These are phyloP conservation scores for Monosporascus cannonballus DNA, from an alignment of 2,329 filamentous ascomycete species.

Conservation along the genomic window DNA sequence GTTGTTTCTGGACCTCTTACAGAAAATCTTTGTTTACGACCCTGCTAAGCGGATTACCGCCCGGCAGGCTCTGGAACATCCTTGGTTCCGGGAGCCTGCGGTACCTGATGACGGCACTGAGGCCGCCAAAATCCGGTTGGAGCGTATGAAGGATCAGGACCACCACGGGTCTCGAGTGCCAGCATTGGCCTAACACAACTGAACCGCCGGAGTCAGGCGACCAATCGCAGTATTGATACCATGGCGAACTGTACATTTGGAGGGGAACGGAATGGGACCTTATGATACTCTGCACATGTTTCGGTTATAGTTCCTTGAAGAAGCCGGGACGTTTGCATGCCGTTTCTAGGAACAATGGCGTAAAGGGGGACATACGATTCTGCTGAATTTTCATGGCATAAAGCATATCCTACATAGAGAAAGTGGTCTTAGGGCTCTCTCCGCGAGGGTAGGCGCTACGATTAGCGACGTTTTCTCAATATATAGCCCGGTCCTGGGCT, in stretches of 20 bases:
- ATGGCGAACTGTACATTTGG: constrained; percentile 19
- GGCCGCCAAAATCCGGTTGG: constrained; percentile 56
- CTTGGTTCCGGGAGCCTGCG: constrained; percentile 61
- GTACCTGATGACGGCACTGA: constrained; percentile 62
- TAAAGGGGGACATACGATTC: constrained; percentile 19
- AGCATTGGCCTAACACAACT: constrained; percentile 14
- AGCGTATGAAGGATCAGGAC: constrained; percentile 42
- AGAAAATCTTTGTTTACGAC: constrained; percentile 64
- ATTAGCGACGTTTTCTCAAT: constrained; percentile 21
- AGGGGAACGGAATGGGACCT: constrained; percentile 10
- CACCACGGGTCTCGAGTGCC: constrained; percentile 18
- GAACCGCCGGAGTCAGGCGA: constrained; percentile 4
- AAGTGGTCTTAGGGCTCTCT: constrained; percentile 14
- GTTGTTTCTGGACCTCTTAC: constrained; percentile 58
- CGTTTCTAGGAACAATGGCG: constrained; percentile 12
- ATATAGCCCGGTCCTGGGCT: constrained; percentile 15
- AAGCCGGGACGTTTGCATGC: constrained; percentile 13
- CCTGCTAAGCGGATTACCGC: constrained; percentile 60
- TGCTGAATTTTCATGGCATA: constrained; percentile 18
- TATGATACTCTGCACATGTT: constrained; percentile 16
- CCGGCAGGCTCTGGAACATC: constrained; percentile 59
- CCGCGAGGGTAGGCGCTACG: constrained; percentile 15
- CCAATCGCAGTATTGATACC: constrained; percentile 11
- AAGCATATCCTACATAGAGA: constrained; percentile 21
- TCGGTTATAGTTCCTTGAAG: constrained; percentile 11